Evolutionary conservation across 2,329 filamentous ascomycete genomes (phyloP).

Genomic region (Claviceps sp.): DNA sequence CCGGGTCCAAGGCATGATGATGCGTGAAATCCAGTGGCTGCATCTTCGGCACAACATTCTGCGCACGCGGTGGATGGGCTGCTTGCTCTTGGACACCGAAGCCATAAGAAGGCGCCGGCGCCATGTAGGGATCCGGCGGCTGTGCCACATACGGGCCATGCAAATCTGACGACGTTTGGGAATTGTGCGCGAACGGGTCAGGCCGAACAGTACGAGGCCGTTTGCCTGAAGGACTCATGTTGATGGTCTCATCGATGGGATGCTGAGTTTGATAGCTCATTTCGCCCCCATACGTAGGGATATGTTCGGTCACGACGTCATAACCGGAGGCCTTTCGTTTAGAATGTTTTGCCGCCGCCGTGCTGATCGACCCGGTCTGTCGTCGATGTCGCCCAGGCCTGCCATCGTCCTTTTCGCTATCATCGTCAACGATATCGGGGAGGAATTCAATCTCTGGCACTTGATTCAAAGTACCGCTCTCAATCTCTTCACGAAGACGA

Average conservation of each 20-base stretch:
- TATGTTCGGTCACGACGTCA: conserved; percentile 1
- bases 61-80: conserved; percentile 8
- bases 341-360: conserved; percentile 7
- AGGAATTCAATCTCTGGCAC: conserved; percentile 48
- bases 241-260: conserved; percentile 5
- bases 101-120: conserved; percentile 6
- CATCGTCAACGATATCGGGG: conserved; percentile 35
- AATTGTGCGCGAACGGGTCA: not conserved
- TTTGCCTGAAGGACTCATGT: conserved; percentile 12
- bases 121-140: conserved; percentile 2
- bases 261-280: conserved; percentile 2
- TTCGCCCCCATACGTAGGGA: not conserved
- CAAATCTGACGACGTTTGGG: not conserved
- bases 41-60: conserved; percentile 13
- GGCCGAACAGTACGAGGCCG: conserved; percentile 10
- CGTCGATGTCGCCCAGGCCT: conserved; percentile 13
- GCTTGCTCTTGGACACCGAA: not conserved
- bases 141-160: not conserved
- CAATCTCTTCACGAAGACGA: conserved; percentile 31
- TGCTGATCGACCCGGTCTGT: conserved; percentile 8
- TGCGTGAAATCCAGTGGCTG: conserved; percentile 10
- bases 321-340: conserved; percentile 14
- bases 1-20: not conserved
- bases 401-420: conserved; percentile 13
- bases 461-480: conserved; percentile 25